Base-by-base conservation (phyloP, 768 basidiomycete species). In the Boletus barrowsii region DNA sequence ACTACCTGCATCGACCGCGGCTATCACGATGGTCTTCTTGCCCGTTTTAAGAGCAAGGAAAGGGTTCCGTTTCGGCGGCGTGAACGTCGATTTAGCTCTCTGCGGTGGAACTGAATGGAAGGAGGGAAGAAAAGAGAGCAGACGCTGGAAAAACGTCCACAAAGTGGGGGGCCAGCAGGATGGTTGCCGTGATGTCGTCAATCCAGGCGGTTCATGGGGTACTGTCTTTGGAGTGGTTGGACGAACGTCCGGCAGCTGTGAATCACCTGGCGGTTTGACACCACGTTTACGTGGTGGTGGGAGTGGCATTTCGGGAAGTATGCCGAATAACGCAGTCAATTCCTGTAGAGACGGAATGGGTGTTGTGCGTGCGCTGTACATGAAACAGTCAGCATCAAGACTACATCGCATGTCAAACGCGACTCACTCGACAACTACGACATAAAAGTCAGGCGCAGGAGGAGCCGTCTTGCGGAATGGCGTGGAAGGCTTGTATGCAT, bases 401-500 rank as follows among this genome's bases (percentile, higher is more conserved):
- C 24, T 14, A 30, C 10, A 20, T 24, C 11, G 10, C 42, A 56
- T 45, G 32, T 24, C n/a, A 18, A 55, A 20, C 5, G 29, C 8
- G 22, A 73, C 85, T 62, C 59, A 96, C 94, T 95, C 83, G 53
- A 98, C 78, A 3, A 95, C 88, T 1, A 90, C 90, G 18, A 97
- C 72, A 47, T 85, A 80, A 70, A 93, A 98, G 69, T 97, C 93
- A 3, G 95, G 93, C 1, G 79, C 76, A 7, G 87, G 84, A 6
- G 88, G 90, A 1, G 80, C 73, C 0, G 83, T 87, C 73, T 87
- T 92, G 66, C 83, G 87, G 74, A 85, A 96, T 9, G 88, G 78
- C 0, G 92, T 91, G 8, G 83, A 84, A 3, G 96, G 96, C 65
- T 96, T 97, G 75, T 95, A 96, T 5, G 93, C 76, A 63, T 97